Evolutionary conservation across 805 yeast genomes (phyloP).

Genomic region (Schwanniomyces occidentalis): DNA sequence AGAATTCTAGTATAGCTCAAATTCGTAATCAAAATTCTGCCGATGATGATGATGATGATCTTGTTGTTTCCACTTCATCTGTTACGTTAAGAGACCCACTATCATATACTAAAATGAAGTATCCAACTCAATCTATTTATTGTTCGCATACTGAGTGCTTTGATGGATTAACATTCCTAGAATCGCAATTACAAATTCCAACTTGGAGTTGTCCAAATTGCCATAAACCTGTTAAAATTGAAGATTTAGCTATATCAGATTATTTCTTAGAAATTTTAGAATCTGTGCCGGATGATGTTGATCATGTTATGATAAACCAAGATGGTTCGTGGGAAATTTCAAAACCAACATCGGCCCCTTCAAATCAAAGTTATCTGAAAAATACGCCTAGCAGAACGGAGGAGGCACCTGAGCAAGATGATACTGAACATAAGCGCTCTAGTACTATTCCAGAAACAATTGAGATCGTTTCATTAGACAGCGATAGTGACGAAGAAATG

Average conservation of each 20-base stretch:
- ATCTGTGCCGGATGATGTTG: conserved; percentile 54
- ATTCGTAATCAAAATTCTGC: conserved; percentile 38
- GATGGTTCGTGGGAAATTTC: conserved; percentile 72
- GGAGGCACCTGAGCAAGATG: background rate
- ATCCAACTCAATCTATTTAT: conserved; percentile 67
- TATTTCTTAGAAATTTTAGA: conserved; percentile 64
- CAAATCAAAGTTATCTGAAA: background rate
- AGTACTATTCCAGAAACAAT: conserved; percentile 24
- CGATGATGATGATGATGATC: conserved; percentile 53
- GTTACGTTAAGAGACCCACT: conserved; percentile 79
- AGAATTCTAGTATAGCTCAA: conserved; percentile 48
- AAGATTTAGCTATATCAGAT: conserved; percentile 71
- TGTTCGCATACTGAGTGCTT: conserved; percentile 89
- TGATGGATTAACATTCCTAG: conserved; percentile 73
- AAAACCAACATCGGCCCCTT: conserved; percentile 2
- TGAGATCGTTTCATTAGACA: conserved; percentile 51
- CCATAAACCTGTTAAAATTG: conserved; percentile 47
- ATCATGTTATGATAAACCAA: conserved; percentile 61
- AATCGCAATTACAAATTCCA: conserved; percentile 76
- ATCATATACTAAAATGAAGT: conserved; percentile 63
- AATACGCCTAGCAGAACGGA: background rate
- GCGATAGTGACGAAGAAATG: conserved; percentile 46
- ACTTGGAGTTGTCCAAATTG: conserved; percentile 92
- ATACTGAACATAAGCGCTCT: conserved; percentile 2
- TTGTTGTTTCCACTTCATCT: conserved; percentile 64